Evolutionary conservation across 1,284 basidiomycete species (phyloP).

Genomic region (Leccinum angustisporum): DNA sequence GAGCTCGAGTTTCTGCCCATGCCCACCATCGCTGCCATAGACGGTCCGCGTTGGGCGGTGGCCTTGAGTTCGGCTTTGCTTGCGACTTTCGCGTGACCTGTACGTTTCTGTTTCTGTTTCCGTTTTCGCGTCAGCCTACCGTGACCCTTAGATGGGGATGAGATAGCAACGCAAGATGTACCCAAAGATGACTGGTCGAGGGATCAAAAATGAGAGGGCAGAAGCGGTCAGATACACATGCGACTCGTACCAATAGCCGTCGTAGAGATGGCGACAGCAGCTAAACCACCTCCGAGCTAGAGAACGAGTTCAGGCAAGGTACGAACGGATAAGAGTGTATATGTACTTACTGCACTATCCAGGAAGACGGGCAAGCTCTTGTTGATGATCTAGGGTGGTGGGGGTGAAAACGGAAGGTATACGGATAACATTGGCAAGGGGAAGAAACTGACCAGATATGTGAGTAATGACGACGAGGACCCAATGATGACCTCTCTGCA

Average conservation of each 20-base stretch:
- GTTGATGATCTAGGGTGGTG: conserved; percentile 77
- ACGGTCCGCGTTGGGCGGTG: too few species aligned
- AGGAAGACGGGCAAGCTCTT: conserved; percentile 94
- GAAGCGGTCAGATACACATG: neutral
- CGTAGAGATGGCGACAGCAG: conserved; percentile 83
- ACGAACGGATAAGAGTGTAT: neutral
- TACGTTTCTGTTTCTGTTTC: too few species aligned
- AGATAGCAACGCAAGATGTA: conserved; percentile 40
- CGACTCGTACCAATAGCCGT: conserved; percentile 67
- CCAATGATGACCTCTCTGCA: conserved; percentile 88
- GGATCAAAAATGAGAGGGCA: neutral
- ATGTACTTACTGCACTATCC: conserved; percentile 72
- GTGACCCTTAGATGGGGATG: neutral
- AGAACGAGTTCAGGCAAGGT: neutral
- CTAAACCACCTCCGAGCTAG: conserved; percentile 80
- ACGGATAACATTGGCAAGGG: conserved; percentile 83
- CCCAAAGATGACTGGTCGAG: conserved; percentile 71
- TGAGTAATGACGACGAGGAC: conserved; percentile 76
- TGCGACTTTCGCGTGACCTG: too few species aligned
- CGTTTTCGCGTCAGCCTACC: too few species aligned
- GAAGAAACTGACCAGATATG: conserved; percentile 55
- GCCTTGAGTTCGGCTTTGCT: too few species aligned
- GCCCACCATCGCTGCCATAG: too few species aligned
- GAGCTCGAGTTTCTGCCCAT: too few species aligned
- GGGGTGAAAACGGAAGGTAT: conserved; percentile 7